Conservation (phyloP, 176 grass and related monocot species). For the Luzula sylvatica region DNA sequence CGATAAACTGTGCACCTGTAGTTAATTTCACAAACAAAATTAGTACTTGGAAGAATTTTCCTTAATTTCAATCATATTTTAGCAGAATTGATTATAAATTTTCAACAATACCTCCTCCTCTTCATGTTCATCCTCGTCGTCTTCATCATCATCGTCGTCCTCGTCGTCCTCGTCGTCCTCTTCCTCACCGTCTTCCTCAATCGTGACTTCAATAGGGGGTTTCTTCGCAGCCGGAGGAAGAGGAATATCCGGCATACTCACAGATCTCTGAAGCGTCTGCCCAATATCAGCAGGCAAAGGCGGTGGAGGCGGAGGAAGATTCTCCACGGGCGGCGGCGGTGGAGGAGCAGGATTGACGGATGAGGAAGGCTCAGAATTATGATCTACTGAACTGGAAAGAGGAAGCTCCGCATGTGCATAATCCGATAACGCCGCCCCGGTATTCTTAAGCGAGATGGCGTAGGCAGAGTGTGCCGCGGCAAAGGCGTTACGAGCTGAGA, state of each 20-base stretch:
- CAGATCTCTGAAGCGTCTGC: conserved; percentile 51
- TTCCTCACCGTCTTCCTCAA: conserved; percentile 55
- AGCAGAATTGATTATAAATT: too few species aligned
- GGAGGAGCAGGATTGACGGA: conserved; percentile 6
- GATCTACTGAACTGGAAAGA: neutral
- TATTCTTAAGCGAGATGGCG: conserved; percentile 59
- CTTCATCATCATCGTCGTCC: conserved; percentile 26
- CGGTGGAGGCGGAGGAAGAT: conserved; percentile 38
- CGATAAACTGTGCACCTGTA: conserved; percentile 3
- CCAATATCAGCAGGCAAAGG: conserved; percentile 23
- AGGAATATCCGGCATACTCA: conserved; percentile 68
- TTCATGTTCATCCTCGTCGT: neutral
- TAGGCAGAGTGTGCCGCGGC: conserved; percentile 83
- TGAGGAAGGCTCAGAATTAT: conserved; percentile 13
- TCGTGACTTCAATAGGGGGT: conserved; percentile 16
- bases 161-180: conserved; percentile 35
- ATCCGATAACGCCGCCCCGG: conserved; percentile 68
- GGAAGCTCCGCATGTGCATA: conserved; percentile 57
- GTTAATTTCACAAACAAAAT: neutral
- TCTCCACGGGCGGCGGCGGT: conserved; percentile 12
- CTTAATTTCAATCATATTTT: neutral
- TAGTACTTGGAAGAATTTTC: neutral
- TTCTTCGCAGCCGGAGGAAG: conserved; percentile 35
- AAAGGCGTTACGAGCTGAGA: conserved; percentile 64
- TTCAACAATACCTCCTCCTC: neutral